Base-by-base conservation (phyloP, 202 grass and related monocot genomes). In the Panicum virgatum region DNA sequence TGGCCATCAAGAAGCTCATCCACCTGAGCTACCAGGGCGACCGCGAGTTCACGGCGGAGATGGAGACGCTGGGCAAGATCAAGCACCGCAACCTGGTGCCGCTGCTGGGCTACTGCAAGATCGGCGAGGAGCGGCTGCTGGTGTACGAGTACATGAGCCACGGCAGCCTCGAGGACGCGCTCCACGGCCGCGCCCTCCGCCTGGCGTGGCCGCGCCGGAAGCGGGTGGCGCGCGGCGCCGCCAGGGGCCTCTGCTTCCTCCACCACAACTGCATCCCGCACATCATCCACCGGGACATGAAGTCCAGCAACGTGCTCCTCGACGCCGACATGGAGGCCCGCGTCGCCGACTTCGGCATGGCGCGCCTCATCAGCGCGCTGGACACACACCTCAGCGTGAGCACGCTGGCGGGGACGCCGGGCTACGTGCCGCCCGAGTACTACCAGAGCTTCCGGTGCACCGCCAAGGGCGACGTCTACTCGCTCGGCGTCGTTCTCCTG, bases 381-480 rank as follows among this genome's bases (percentile, higher is more conserved):
- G 94, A 97, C 77, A 97, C 94, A 63, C 94, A 97, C 72, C 88
- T 97, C 3, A 97, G 94, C 72, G 94, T 97, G 2, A 97, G 89
- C 86, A 97, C 94, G 44, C 91, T 97, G 1, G 94, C 91, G 18
- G 94, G 94, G 1, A 97, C 94, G 22, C 94, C 94, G 0, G 94
- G 94, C 3, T 97, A 97, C 66, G 94, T 97, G 73, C 94, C 94
- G 48, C 94, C 94, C 12, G 94, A 94, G 86, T 97, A 97, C 87
- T 97, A 97, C 82, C 94, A 97, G 89, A 97, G 94, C 84, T 97
- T 97, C 85, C 84, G 94, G 1, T 97, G 94, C 84, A 97, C 94
- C 1, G 69, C 83, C 23, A 97, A 94, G 82, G 91, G 94, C 5
- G 94, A 97, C 30, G 90, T 97, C 36, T 97, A 97, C 91, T 94